A percentile compares a stretch with the other conserved stretches of the same genome.
These are phyloP conservation scores for Thymus mandschuricus DNA, from an alignment of 257 asterid species.

Conservation along the genomic window DNA sequence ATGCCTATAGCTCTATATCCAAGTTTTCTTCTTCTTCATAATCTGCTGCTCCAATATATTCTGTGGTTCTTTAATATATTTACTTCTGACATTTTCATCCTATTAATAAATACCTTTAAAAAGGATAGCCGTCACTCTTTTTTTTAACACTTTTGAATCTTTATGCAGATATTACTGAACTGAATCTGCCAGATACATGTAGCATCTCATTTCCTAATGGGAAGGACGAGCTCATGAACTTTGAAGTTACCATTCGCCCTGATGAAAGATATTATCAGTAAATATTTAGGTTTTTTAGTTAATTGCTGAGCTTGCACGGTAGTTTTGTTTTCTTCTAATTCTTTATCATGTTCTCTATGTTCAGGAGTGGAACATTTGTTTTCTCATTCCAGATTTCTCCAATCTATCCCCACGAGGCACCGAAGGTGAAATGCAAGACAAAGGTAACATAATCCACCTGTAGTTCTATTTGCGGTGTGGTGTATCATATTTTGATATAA, in stretches of 20 bases:
- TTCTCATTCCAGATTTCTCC: slow-evolving; percentile 93
- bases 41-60: not conserved
- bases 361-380: slow-evolving; percentile 81
- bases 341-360: slow-evolving; percentile 15
- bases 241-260: slow-evolving; percentile 88
- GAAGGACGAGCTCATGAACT: slow-evolving; percentile 94
- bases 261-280: slow-evolving; percentile 91
- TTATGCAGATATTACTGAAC: slow-evolving; percentile 79
- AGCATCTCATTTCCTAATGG: slow-evolving; percentile 88
- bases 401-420: slow-evolving; percentile 97
- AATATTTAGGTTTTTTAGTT: slow-evolving; percentile 26
- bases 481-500: slow-evolving; percentile 3
- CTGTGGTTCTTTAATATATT: slow-evolving; percentile 7
- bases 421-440: slow-evolving; percentile 98
- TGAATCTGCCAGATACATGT: slow-evolving; percentile 86
- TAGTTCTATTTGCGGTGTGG: not conserved
- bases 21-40: not conserved
- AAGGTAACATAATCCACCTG: slow-evolving; percentile 54
- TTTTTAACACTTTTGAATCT: not conserved
- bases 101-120: not conserved
- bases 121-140: slow-evolving; percentile 14
- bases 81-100: slow-evolving; percentile 1
- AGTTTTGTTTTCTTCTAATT: slow-evolving; percentile 7
- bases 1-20: not conserved
- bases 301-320: not conserved